Evolutionary conservation across 768 basidiomycete species (phyloP).

Genomic region (Tricholoma matsutake): DNA sequence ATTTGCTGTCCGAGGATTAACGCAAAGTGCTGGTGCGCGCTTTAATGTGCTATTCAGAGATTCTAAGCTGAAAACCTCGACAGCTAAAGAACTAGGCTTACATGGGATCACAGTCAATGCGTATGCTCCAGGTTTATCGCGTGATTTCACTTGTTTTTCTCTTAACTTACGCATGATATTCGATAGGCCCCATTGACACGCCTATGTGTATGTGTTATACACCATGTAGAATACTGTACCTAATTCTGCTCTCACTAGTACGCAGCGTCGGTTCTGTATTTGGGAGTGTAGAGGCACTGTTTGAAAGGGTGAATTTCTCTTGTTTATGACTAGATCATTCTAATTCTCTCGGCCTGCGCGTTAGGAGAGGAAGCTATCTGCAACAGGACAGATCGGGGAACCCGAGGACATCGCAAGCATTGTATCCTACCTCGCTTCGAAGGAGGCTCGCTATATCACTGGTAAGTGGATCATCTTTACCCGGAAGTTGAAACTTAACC

Average conservation of each 20-base stretch:
- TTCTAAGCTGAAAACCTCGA: not conserved
- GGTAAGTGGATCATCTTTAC: conserved; percentile 16
- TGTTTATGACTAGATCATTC: not conserved
- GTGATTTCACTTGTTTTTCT: not conserved
- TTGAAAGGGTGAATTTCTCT: not conserved
- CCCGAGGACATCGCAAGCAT: conserved; percentile 34
- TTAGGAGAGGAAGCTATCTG: conserved; percentile 5
- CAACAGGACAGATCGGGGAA: conserved; percentile 18
- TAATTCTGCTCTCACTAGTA: not conserved
- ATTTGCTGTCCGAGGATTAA: conserved; percentile 21
- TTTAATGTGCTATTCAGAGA: not conserved
- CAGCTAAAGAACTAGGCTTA: conserved; percentile 19
- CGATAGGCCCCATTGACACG: conserved; percentile 7
- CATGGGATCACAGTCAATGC: conserved; percentile 34
- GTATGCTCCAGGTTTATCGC: conserved; percentile 28
- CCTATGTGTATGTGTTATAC: conserved; percentile 2
- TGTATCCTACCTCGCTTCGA: conserved; percentile 36
- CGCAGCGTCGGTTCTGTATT: not conserved
- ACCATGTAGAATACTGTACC: not conserved
- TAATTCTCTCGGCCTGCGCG: not conserved
- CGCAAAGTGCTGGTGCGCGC: conserved; percentile 17
- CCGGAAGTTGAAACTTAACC: not conserved
- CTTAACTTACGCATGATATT: not conserved
- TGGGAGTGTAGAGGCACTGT: not conserved
- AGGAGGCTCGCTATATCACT: conserved; percentile 32